Evolutionary conservation across 179 eudicot species (phyloP).

Genomic region (Camellia oleifera): DNA sequence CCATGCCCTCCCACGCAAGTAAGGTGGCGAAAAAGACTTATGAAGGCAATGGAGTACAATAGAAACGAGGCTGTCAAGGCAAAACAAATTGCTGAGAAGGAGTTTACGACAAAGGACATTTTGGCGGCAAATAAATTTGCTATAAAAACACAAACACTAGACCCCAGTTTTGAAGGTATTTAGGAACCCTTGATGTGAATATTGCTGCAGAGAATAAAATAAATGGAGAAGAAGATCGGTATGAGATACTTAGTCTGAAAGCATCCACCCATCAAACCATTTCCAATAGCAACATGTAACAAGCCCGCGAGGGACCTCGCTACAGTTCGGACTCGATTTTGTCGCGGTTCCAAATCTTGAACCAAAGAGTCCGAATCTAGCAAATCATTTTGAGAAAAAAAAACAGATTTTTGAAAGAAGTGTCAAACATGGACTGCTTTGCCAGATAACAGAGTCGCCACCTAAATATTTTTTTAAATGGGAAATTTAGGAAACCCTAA

Average conservation of each 20-base stretch:
- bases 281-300: constrained; percentile 15
- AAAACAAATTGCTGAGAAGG: constrained; percentile 63
- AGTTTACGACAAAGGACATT: constrained; percentile 54
- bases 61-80: constrained; percentile 78
- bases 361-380: too few relatives aligned
- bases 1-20: neutral
- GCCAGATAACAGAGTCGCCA: too few relatives aligned
- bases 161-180: constrained; percentile 66
- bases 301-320: too few relatives aligned
- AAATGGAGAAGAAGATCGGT: constrained; percentile 58
- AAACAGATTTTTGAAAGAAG: too few relatives aligned
- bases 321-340: too few relatives aligned
- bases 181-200: constrained; percentile 62
- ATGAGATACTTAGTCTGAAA: constrained; percentile 56
- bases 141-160: constrained; percentile 54
- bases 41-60: constrained; percentile 65
- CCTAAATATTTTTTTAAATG: too few relatives aligned
- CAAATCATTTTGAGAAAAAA: too few relatives aligned
- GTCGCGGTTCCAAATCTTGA: too few relatives aligned
- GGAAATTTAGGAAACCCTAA: too few relatives aligned
- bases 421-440: too few relatives aligned
- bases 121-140: constrained; percentile 65
- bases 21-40: neutral
- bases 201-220: constrained; percentile 48
- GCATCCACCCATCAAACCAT: constrained; percentile 29